Conservation (phyloP, 345 rosid species). For the Citrus trifoliata region DNA sequence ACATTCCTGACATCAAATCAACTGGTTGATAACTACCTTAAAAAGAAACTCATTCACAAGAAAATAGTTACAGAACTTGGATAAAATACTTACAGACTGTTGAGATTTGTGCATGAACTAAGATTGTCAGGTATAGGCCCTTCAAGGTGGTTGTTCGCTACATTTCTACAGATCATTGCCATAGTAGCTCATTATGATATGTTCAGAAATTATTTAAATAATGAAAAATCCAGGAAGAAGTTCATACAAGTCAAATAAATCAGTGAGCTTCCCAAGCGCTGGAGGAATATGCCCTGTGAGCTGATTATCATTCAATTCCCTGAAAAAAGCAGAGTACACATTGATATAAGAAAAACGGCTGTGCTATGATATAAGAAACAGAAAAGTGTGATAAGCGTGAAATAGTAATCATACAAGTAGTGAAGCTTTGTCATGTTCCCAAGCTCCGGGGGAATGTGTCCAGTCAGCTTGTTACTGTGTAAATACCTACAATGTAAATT, state of each 20-base stretch:
- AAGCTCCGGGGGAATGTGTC: slow-evolving; percentile 85
- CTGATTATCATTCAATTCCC: slow-evolving; percentile 86
- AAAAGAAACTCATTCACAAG: not conserved
- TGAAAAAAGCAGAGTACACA: slow-evolving; percentile 29
- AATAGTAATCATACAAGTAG: slow-evolving; percentile 58
- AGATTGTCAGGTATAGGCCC: slow-evolving; percentile 87
- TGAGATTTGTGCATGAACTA: slow-evolving; percentile 86
- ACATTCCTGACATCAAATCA: slow-evolving; percentile 55
- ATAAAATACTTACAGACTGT: slow-evolving; percentile 64
- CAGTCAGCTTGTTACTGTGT: slow-evolving; percentile 77
- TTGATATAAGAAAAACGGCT: slow-evolving; percentile 2
- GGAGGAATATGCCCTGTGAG: slow-evolving; percentile 75
- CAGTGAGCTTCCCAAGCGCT: slow-evolving; percentile 95
- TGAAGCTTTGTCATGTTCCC: slow-evolving; percentile 97
- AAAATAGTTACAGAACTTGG: not conserved
- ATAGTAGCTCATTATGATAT: not conserved
- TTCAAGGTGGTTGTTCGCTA: slow-evolving; percentile 76
- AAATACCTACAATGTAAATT: slow-evolving; percentile 54
- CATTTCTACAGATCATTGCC: slow-evolving; percentile 49
- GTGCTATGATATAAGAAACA: not conserved
- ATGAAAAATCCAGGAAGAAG: not conserved
- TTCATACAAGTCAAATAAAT: slow-evolving; percentile 88
- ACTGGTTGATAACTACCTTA: slow-evolving; percentile 1
- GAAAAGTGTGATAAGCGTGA: not conserved
- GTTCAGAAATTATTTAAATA: not conserved